phyloP scores from a whole-genome alignment of 805 yeast species.

The Lipomyces oligophaga region DNA sequence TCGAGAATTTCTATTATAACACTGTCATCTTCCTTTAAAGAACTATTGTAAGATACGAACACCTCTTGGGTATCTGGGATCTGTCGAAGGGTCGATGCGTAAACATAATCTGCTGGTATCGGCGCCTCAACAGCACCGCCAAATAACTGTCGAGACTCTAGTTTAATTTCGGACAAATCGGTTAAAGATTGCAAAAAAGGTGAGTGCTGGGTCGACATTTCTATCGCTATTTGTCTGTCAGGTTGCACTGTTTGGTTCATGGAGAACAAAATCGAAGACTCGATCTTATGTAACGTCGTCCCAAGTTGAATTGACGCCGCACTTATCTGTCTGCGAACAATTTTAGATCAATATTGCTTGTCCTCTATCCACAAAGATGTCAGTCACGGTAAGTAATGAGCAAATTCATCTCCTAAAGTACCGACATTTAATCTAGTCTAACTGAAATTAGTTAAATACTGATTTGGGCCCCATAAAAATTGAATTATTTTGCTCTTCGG shows the following conservation, averaged over 20 bases:
- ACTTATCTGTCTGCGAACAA: no score
- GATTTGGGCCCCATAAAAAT: slow-evolving; percentile 42
- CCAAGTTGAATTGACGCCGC: no score
- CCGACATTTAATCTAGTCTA: neutral
- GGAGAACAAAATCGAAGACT: no score
- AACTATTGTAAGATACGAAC: slow-evolving; percentile 48
- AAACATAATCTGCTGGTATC: slow-evolving; percentile 60
- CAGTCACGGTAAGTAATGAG: slow-evolving; percentile 25
- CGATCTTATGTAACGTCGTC: no score
- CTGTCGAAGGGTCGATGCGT: slow-evolving; percentile 69
- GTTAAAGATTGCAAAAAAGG: no score
- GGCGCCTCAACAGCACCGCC: slow-evolving; percentile 75
- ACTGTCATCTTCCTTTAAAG: slow-evolving; percentile 34
- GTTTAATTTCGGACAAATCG: neutral
- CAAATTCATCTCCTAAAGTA: neutral
- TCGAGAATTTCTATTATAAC: slow-evolving; percentile 43
- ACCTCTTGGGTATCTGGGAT: slow-evolving; percentile 96
- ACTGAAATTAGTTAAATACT: slow-evolving; percentile 38
- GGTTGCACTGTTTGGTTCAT: neutral
- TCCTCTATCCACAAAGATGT: no score
- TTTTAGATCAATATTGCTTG: no score
- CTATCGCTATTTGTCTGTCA: neutral
- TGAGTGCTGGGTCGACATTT: neutral
- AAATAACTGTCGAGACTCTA: slow-evolving; percentile 44
- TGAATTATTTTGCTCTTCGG: slow-evolving; percentile 41